Percentiles rank a stretch among this genome's conserved stretches.
Evolutionary conservation across 192 early-diverging fungal species (phyloP).

Genomic region (Lunasporangiospora selenospora): DNA sequence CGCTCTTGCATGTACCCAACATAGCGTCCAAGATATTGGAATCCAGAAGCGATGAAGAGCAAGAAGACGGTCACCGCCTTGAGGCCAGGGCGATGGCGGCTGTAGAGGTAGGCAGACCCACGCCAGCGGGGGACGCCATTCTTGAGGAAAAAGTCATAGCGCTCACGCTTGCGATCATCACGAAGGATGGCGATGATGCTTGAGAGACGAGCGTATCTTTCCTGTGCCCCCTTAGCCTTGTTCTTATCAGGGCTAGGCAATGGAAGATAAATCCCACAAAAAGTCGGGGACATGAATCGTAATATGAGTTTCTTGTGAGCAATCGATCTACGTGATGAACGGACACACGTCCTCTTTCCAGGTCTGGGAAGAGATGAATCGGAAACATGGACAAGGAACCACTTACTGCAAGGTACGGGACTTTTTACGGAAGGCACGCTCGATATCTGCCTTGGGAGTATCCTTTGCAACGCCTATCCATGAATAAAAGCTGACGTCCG

Average conservation of each 20-base stretch:
- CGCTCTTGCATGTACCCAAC: conserved; percentile 68
- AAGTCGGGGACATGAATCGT: neutral
- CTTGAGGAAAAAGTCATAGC: conserved; percentile 83
- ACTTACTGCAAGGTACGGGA: conserved; percentile 72
- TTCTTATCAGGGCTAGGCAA: conserved; percentile 79
- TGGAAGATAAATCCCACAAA: too few relatives aligned
- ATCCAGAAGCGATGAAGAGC: conserved; percentile 54
- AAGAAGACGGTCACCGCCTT: conserved; percentile 62
- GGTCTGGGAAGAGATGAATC: neutral
- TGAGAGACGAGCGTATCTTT: conserved; percentile 68
- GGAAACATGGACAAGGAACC: neutral
- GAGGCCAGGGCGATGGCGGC: conserved; percentile 77
- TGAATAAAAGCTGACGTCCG: conserved; percentile 70
- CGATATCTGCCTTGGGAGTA: conserved; percentile 63
- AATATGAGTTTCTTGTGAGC: neutral
- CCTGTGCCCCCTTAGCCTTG: conserved; percentile 55
- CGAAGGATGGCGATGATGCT: conserved; percentile 73
- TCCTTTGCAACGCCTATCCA: conserved; percentile 62
- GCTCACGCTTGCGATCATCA: conserved; percentile 63
- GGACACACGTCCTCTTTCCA: neutral
- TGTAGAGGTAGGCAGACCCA: conserved; percentile 77
- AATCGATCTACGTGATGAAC: too few relatives aligned
- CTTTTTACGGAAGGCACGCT: conserved; percentile 70
- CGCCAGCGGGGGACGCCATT: conserved; percentile 84
- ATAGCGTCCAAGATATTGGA: conserved; percentile 72